Evolutionary conservation across 192 early-diverging fungal genomes (phyloP), one percentile per base, ranked within the genome.

Genomic region (Rhizophagus sp.): DNA sequence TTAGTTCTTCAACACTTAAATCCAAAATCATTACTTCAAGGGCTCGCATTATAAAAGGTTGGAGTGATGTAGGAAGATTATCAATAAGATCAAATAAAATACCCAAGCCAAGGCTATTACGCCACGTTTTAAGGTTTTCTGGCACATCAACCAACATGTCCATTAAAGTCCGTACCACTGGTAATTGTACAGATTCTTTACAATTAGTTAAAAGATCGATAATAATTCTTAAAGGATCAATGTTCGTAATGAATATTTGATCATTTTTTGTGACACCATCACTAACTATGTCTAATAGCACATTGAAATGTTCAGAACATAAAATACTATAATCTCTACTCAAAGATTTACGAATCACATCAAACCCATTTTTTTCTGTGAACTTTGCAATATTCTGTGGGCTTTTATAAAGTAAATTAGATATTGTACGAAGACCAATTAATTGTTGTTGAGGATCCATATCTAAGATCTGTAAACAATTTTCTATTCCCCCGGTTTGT

Each of bases 261-360:
- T 85, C 80, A n/a, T 85, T 81, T 62, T 81, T 82, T 73, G 79
- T 81, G 76, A 85, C 82, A 2, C 84, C 84, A 47, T 85, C 82
- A 64, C 82, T 83, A 6, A 82, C 82, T 62, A 85, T 85, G 34
- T 85, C 84, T 15, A 85, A 83, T 22, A 85, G 34, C 8, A 85
- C 84, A 12, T 82, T 76, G 62, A 85, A 85, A 63, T 85, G 84
- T 25, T 82, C 82, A 44, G 81, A 25, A 15, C 80, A 77, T 15
- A 85, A 70, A 10, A 83, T 80, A 0, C 73, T 83, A 1, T 79
- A 68, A 9, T 82, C 80, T 67, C 44, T 85, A 4, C 68, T 39
- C 41, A 85, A 39, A 24, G 81, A 62, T 17, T 83, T 76, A 33
- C 82, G 78, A 72, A 83, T 81, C 4, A 79, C 63, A 68, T 81